These are phyloP conservation scores for Botrytis byssoidea DNA, from an alignment of 2,329 filamentous ascomycete species.

Conservation along the genomic window DNA sequence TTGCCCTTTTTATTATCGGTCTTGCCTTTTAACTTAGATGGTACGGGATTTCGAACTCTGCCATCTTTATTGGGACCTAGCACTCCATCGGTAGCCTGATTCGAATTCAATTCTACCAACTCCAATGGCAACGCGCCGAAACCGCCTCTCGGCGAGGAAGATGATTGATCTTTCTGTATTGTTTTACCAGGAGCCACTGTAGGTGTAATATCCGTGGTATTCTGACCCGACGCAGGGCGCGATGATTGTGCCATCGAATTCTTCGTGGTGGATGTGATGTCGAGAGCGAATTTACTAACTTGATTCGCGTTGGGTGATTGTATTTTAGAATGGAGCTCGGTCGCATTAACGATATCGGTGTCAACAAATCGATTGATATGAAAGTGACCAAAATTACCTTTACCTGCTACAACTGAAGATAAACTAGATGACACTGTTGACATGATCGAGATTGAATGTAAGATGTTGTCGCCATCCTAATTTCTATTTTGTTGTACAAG, in stretches of 20 bases:
- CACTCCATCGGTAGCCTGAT: constrained; percentile 33
- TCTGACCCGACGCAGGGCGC: constrained; percentile 33
- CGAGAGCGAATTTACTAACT: constrained; percentile 16
- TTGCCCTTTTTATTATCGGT: constrained; percentile 57
- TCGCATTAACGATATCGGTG: constrained; percentile 21
- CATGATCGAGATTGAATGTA: constrained; percentile 29
- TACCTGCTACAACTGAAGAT: constrained; percentile 27
- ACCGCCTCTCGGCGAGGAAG: constrained; percentile 32
- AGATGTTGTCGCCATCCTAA: constrained; percentile 31
- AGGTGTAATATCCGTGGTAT: constrained; percentile 25
- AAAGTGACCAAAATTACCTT: constrained; percentile 23
- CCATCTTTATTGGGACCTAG: constrained; percentile 46
- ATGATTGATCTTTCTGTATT: constrained; percentile 27
- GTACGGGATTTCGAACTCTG: constrained; percentile 56
- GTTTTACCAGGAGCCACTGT: constrained; percentile 28
- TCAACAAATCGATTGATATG: constrained; percentile 30
- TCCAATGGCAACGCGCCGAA: constrained; percentile 51
- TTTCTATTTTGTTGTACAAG: constrained; percentile 23
- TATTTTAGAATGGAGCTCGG: constrained; percentile 23
- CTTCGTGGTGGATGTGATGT: constrained; percentile 8
- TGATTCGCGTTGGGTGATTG: constrained; percentile 21
- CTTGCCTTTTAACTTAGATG: constrained; percentile 61
- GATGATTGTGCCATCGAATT: constrained; percentile 27
- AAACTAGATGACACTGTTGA: constrained; percentile 32
- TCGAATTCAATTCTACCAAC: constrained; percentile 50